Evolutionary conservation across 1,284 basidiomycete genomes (phyloP).

Genomic region (Pseudozyma sp.): DNA sequence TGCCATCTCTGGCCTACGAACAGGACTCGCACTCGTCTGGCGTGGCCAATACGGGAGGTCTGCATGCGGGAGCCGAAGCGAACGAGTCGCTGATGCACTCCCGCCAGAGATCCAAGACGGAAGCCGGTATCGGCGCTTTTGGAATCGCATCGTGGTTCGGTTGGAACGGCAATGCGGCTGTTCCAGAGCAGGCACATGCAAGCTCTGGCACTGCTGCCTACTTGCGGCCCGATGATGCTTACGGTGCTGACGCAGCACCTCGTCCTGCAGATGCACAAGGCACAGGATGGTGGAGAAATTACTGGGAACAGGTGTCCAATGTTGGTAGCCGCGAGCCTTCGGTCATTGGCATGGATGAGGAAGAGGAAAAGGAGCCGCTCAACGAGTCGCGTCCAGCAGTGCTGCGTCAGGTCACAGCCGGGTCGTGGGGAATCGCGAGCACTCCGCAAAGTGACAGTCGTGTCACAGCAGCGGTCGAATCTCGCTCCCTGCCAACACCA

Average conservation of each 20-base stretch:
- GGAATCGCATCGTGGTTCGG: slow-evolving; percentile 42
- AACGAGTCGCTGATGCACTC: slow-evolving; percentile 3
- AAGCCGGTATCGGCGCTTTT: slow-evolving; percentile 28
- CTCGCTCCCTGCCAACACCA: not conserved
- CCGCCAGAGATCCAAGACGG: not conserved
- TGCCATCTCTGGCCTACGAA: slow-evolving; percentile 36
- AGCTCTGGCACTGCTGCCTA: not conserved
- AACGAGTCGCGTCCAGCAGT: slow-evolving; percentile 8
- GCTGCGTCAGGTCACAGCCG: slow-evolving; percentile 35
- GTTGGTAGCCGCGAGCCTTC: slow-evolving; percentile 28
- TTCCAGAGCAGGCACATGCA: not conserved
- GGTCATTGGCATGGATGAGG: slow-evolving; percentile 14
- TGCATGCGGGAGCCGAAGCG: slow-evolving; percentile 21
- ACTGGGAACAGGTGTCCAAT: slow-evolving; percentile 37
- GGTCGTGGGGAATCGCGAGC: slow-evolving; percentile 28
- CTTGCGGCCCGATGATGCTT: slow-evolving; percentile 5
- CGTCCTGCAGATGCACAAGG: slow-evolving; percentile 9
- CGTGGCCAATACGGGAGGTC: not conserved
- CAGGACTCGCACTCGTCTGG: not conserved
- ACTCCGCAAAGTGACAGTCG: not conserved
- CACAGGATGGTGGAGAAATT: slow-evolving; percentile 37
- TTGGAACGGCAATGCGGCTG: slow-evolving; percentile 9
- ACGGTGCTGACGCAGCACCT: slow-evolving; percentile 4
- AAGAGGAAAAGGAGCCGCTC: slow-evolving; percentile 17
- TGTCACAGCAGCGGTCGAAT: not conserved